These are phyloP conservation scores for Penicillium pulvis DNA, from an alignment of 495 filamentous ascomycete genomes.

Conservation along the genomic window DNA sequence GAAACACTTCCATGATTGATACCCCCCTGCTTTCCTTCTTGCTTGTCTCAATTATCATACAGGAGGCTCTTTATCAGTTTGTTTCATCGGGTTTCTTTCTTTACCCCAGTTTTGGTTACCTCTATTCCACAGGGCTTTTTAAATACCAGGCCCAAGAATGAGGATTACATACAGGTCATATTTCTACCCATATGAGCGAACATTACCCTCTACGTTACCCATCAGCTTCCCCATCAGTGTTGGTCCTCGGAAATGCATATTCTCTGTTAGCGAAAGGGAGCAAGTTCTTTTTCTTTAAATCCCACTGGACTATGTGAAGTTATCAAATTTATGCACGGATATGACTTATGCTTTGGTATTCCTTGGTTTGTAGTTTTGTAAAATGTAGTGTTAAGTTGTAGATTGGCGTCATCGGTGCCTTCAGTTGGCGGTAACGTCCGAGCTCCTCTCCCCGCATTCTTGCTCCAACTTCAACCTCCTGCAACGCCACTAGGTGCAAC, in stretches of 20 bases:
- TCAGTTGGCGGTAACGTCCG: neutral
- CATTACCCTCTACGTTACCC: conserved; percentile 17
- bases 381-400: neutral
- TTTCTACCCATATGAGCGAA: conserved; percentile 35
- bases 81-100: conserved; percentile 19
- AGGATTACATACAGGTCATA: conserved; percentile 19
- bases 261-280: conserved; percentile 24
- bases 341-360: neutral
- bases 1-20: conserved; percentile 44
- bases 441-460: conserved; percentile 27
- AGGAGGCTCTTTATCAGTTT: conserved; percentile 14
- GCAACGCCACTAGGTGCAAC: conserved; percentile 5
- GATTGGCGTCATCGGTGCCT: neutral
- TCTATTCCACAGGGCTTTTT: conserved; percentile 12
- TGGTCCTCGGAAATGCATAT: conserved; percentile 38
- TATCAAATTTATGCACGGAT: neutral
- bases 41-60: conserved; percentile 18
- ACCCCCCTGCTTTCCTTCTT: conserved; percentile 24
- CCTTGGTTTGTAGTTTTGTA: neutral
- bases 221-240: conserved; percentile 18
- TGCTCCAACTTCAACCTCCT: conserved; percentile 15
- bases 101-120: conserved; percentile 20
- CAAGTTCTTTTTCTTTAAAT: conserved; percentile 13
- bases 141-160: conserved; percentile 6
- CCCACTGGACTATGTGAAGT: neutral